phyloP scores from a whole-genome alignment of 2,329 filamentous ascomycete genomes.

The Nothomitra cinnamomea region DNA sequence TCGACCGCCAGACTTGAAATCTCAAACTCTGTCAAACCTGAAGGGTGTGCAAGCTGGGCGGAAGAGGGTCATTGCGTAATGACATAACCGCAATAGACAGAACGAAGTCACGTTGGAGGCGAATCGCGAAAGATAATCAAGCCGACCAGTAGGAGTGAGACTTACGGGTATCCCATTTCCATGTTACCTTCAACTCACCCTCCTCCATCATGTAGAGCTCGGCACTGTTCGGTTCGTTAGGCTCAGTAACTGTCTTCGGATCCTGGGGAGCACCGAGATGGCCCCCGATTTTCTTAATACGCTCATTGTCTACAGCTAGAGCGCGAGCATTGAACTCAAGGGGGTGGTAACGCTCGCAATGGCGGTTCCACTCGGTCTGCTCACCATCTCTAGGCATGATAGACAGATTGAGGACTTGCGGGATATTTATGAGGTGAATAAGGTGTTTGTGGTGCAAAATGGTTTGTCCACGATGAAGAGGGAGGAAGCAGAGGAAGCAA shows the following conservation, averaged over 20 bases:
- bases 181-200: constrained; percentile 85
- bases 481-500: too few species aligned
- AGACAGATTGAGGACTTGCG: too few species aligned
- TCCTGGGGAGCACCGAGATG: background rate
- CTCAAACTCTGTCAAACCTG: too few species aligned
- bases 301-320: background rate
- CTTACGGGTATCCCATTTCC: constrained; percentile 77
- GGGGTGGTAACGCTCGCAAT: background rate
- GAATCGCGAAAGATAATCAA: background rate
- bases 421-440: too few species aligned
- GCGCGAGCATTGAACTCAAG: background rate
- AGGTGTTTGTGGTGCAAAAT: too few species aligned
- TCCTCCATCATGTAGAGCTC: constrained; percentile 80
- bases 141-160: constrained; percentile 10
- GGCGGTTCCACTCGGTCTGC: too few species aligned
- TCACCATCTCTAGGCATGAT: too few species aligned
- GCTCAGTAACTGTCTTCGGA: constrained; percentile 4
- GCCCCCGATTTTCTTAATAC: background rate
- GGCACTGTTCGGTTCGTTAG: constrained; percentile 43
- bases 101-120: background rate
- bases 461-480: too few species aligned
- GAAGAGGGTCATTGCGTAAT: too few species aligned
- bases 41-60: too few species aligned
- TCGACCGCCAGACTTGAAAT: too few species aligned
- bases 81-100: too few species aligned